Conservation (phyloP, 495 filamentous ascomycete species). For the Penicillium paradoxum region DNA sequence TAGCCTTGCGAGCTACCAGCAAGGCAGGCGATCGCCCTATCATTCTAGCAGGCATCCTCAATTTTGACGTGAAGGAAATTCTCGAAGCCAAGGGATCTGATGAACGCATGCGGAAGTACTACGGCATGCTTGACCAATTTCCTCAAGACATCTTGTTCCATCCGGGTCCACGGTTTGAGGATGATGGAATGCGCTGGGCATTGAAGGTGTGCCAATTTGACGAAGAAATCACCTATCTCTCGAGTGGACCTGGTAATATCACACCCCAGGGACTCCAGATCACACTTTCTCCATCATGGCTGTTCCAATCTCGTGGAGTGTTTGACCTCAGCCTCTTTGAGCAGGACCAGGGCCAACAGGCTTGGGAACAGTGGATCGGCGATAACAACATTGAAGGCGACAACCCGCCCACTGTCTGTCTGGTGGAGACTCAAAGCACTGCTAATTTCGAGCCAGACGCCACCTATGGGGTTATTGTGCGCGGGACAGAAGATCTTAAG, state of each 20-base stretch:
- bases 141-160: neutral
- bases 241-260: neutral
- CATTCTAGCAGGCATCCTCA: neutral
- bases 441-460: neutral
- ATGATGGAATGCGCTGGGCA: neutral
- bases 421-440: neutral
- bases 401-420: neutral
- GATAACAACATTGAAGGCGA: neutral
- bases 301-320: neutral
- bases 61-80: neutral
- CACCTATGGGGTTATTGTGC: neutral
- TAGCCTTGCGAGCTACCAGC: neutral
- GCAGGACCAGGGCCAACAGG: neutral
- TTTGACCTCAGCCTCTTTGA: neutral
- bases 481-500: neutral
- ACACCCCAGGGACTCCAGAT: neutral
- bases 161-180: neutral
- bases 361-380: neutral
- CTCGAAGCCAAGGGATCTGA: neutral
- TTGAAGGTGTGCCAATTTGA: neutral
- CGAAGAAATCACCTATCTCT: neutral
- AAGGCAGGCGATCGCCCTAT: neutral
- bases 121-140: neutral
- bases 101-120: neutral
- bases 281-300: neutral